Percentiles rank a stretch among this genome's conserved stretches.
These are phyloP conservation scores for Rhodofomes roseus DNA, from an alignment of 1,284 basidiomycete species.

Conservation along the genomic window DNA sequence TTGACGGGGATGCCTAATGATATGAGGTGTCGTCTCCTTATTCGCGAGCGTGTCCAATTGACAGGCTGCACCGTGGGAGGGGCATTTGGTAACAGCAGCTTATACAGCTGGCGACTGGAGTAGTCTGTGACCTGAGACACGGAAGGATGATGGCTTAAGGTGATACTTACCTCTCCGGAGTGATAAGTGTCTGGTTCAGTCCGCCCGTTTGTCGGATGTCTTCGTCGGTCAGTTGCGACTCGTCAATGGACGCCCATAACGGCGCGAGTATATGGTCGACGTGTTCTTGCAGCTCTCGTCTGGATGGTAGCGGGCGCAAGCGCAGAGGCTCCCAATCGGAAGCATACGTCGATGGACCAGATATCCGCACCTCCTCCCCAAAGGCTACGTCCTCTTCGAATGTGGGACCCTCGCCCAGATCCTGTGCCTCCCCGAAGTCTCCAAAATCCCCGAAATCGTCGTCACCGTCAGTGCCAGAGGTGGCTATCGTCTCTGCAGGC, in stretches of 20 bases:
- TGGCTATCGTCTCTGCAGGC: conserved; percentile 38
- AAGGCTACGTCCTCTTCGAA: conserved; percentile 44
- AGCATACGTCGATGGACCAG: conserved; percentile 34
- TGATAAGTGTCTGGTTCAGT: conserved; percentile 71
- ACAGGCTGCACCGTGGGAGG: conserved; percentile 72
- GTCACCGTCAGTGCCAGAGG: conserved; percentile 41
- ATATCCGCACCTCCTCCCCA: conserved; percentile 35
- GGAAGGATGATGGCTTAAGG: conserved; percentile 9
- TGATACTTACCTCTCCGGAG: conserved; percentile 61
- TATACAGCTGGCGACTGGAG: conserved; percentile 73
- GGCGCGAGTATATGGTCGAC: conserved; percentile 65
- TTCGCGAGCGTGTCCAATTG: conserved; percentile 89
- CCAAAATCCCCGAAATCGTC: conserved; percentile 87
- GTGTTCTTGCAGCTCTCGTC: conserved; percentile 53
- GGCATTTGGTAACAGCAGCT: conserved; percentile 55
- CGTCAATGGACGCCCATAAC: conserved; percentile 52
- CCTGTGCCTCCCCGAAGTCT: conserved; percentile 72
- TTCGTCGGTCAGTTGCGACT: conserved; percentile 61
- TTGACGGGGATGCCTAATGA: conserved; percentile 90
- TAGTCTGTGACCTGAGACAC: conserved; percentile 25
- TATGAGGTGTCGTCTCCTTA: conserved; percentile 85
- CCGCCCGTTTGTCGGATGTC: conserved; percentile 78
- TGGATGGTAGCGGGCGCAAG: conserved; percentile 62
- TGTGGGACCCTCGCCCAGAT: conserved; percentile 22
- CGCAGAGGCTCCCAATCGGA: conserved; percentile 57